phyloP scores from a whole-genome alignment of 23 red algal genomes.

The Gracilariopsis chorda region DNA sequence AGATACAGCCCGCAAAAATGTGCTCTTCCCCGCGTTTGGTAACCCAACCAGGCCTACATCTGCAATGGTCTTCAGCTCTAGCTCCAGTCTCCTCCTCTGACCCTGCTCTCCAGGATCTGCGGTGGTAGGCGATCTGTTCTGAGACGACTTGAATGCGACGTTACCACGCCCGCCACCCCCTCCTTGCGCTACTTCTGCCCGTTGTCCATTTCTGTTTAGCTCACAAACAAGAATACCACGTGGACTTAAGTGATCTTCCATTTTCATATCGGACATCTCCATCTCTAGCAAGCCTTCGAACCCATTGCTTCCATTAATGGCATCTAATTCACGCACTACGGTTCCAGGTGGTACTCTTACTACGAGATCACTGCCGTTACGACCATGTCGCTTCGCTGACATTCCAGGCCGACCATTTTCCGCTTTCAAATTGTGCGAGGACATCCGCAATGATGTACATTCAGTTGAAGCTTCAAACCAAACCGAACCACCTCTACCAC shows the following conservation, averaged over 20 bases:
- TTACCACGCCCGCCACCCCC: conserved; percentile 77
- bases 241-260: background rate
- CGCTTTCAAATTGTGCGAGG: conserved; percentile 26
- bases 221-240: conserved; percentile 23
- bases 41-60: conserved; percentile 93
- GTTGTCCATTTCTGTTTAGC: conserved; percentile 29
- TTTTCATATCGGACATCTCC: background rate
- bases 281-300: background rate
- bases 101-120: conserved; percentile 40
- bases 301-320: background rate
- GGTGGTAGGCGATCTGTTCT: conserved; percentile 10
- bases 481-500: conserved; percentile 72
- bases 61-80: conserved; percentile 88
- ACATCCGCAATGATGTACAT: conserved; percentile 38
- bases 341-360: conserved; percentile 70
- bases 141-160: conserved; percentile 34
- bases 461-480: conserved; percentile 33
- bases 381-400: conserved; percentile 45
- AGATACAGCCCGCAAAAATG: conserved; percentile 69
- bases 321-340: conserved; percentile 24
- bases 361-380: conserved; percentile 44
- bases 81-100: conserved; percentile 36
- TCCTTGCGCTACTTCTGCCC: conserved; percentile 50
- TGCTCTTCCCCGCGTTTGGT: conserved; percentile 92
- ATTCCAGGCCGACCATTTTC: conserved; percentile 28